Conservation (phyloP, 768 basidiomycete species). For the Gloeopeniophorella convolvens region DNA sequence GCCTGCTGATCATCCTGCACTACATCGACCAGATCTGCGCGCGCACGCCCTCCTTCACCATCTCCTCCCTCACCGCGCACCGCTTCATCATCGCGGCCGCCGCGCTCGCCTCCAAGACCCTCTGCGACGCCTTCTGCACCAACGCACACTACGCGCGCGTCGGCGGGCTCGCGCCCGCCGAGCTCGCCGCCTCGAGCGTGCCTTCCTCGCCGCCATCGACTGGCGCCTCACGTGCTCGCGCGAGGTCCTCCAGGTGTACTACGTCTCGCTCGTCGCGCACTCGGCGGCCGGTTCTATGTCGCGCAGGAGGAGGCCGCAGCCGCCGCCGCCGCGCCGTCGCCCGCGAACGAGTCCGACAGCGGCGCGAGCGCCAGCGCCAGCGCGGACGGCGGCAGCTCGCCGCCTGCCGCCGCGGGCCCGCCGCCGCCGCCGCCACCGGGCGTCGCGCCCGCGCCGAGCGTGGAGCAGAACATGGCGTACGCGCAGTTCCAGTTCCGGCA, state of each 20-base stretch:
- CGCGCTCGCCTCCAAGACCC: slow-evolving; percentile 87
- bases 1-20: slow-evolving; percentile 74
- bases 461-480: slow-evolving; percentile 84
- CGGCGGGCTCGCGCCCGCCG: slow-evolving; percentile 85
- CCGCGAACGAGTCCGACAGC: slow-evolving; percentile 27
- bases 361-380: slow-evolving; percentile 9
- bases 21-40: slow-evolving; percentile 94
- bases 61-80: slow-evolving; percentile 95
- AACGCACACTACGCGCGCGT: slow-evolving; percentile 95
- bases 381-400: slow-evolving; percentile 30
- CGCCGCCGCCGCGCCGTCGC: slow-evolving; percentile 23
- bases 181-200: slow-evolving; percentile 96
- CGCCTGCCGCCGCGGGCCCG: slow-evolving; percentile 33
- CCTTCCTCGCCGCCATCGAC: slow-evolving; percentile 86
- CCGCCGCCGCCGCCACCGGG: slow-evolving; percentile 33
- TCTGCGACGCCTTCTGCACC: slow-evolving; percentile 93
- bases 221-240: slow-evolving; percentile 94
- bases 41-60: slow-evolving; percentile 79
- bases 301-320: slow-evolving; percentile 45
- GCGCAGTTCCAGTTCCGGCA: slow-evolving; percentile 41
- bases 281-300: slow-evolving; percentile 47
- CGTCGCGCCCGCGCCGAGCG: slow-evolving; percentile 52
- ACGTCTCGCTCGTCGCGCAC: slow-evolving; percentile 87
- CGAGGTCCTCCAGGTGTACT: slow-evolving; percentile 88
- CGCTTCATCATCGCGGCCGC: slow-evolving; percentile 95